Evolutionary conservation across 805 yeast species (phyloP).

Genomic region (Starmerella asiatica): DNA sequence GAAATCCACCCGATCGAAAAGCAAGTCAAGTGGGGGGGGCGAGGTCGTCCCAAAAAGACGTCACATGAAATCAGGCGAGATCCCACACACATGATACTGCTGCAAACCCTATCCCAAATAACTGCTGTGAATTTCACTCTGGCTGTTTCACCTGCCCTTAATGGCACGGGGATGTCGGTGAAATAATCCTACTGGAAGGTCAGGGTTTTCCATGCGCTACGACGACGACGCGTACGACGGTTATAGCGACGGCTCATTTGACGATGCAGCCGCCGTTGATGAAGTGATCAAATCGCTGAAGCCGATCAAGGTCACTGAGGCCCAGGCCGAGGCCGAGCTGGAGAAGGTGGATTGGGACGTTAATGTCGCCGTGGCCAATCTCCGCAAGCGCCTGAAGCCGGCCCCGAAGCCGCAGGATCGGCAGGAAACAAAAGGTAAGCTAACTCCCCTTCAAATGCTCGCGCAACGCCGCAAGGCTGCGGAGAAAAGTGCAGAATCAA

Average conservation of each 20-base stretch:
- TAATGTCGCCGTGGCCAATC: slow-evolving; percentile 20
- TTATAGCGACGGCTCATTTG: slow-evolving; percentile 17
- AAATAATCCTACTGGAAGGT: too few relatives aligned
- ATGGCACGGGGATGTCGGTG: too few relatives aligned
- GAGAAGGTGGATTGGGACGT: slow-evolving; percentile 21
- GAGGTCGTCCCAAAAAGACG: too few relatives aligned
- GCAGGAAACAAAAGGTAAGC: slow-evolving; percentile 19
- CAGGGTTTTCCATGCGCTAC: slow-evolving; percentile 7
- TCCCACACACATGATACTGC: too few relatives aligned
- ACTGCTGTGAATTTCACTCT: too few relatives aligned
- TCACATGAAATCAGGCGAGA: too few relatives aligned
- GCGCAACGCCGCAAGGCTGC: slow-evolving; percentile 11
- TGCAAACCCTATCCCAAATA: too few relatives aligned
- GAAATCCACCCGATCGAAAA: too few relatives aligned
- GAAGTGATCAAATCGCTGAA: slow-evolving; percentile 17
- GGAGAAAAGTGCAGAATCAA: background rate
- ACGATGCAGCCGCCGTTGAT: slow-evolving; percentile 18
- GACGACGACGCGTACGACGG: slow-evolving; percentile 19
- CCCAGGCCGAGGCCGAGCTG: slow-evolving; percentile 19
- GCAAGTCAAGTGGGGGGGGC: too few relatives aligned
- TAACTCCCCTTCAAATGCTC: slow-evolving; percentile 15
- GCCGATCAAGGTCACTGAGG: slow-evolving; percentile 11
- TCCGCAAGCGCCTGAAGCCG: slow-evolving; percentile 11
- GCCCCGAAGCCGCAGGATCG: slow-evolving; percentile 1
- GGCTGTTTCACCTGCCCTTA: too few relatives aligned